These are phyloP conservation scores for Penicillium sp. DNA, from an alignment of 2,329 filamentous ascomycete genomes.

Conservation along the genomic window DNA sequence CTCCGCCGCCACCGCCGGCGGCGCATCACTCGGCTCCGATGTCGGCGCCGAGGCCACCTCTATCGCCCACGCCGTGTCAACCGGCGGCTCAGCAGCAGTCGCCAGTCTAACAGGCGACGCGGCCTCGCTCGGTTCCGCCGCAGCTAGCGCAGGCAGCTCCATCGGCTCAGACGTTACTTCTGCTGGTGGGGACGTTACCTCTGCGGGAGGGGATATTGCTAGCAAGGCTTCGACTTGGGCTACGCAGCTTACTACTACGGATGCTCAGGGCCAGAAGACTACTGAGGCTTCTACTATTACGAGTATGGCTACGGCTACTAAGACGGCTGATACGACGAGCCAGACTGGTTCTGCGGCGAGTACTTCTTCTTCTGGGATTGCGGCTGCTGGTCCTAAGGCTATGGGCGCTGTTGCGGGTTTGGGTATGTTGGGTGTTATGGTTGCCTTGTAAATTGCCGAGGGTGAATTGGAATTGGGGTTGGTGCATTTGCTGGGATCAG, in stretches of 20 bases:
- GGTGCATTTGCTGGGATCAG: too few species aligned
- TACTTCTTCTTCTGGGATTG: constrained; percentile 8
- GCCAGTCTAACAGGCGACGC: constrained; percentile 18
- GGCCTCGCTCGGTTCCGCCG: constrained; percentile 12
- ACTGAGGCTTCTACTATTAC: constrained; percentile 16
- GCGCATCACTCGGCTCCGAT: constrained; percentile 15
- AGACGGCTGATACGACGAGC: constrained; percentile 1
- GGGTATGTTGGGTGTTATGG: constrained; percentile 30
- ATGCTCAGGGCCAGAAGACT: constrained; percentile 18
- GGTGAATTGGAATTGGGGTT: neutral
- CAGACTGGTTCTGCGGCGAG: constrained; percentile 1
- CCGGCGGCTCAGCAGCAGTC: constrained; percentile 15
- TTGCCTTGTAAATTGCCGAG: constrained; percentile 22
- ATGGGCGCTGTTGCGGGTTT: constrained; percentile 24
- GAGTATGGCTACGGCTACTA: constrained; percentile 6
- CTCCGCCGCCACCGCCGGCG: constrained; percentile 15
- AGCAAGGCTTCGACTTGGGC: constrained; percentile 12
- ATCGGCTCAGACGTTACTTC: constrained; percentile 6
- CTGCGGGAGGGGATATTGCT: constrained; percentile 10
- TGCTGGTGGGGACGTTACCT: constrained; percentile 11
- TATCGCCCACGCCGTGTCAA: constrained; percentile 12
- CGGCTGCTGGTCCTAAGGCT: constrained; percentile 21
- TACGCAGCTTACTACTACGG: constrained; percentile 18
- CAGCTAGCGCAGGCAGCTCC: constrained; percentile 9
- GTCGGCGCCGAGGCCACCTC: constrained; percentile 15